phyloP scores from a whole-genome alignment of 106 monocot genomes.

The Apostasia shenzhenica region DNA sequence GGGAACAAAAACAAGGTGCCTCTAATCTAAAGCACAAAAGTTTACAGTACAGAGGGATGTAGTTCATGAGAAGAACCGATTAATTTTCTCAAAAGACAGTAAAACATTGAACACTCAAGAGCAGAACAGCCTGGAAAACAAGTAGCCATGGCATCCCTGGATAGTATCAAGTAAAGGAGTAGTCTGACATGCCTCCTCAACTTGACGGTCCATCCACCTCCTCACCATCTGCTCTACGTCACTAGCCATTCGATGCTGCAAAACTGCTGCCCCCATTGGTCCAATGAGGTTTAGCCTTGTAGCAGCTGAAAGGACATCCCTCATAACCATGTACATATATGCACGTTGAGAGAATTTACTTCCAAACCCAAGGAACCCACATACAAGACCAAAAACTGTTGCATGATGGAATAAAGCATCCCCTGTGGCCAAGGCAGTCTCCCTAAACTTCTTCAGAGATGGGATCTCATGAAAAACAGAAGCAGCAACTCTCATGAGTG shows the following conservation, averaged over 20 bases:
- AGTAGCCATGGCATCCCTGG: constrained; percentile 81
- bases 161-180: constrained; percentile 69
- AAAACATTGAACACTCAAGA: constrained; percentile 28
- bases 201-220: constrained; percentile 73
- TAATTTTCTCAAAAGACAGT: constrained; percentile 3
- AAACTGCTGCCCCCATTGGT: constrained; percentile 67
- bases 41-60: not conserved
- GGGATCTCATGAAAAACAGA: constrained; percentile 61
- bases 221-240: constrained; percentile 48
- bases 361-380: constrained; percentile 66
- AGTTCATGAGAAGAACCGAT: too few relatives aligned
- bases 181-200: constrained; percentile 76
- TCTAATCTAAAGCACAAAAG: not conserved
- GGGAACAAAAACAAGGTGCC: not conserved
- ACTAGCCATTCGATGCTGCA: constrained; percentile 67
- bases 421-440: constrained; percentile 24
- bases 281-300: constrained; percentile 87
- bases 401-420: constrained; percentile 67
- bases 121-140: constrained; percentile 84
- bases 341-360: constrained; percentile 56
- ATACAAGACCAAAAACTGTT: constrained; percentile 75
- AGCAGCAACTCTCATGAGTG: constrained; percentile 76
- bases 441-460: constrained; percentile 46
- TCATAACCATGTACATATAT: constrained; percentile 76
- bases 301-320: constrained; percentile 80